Base-by-base conservation (phyloP, 108 stramenopile genomes). In the Cyclotella cryptica region DNA sequence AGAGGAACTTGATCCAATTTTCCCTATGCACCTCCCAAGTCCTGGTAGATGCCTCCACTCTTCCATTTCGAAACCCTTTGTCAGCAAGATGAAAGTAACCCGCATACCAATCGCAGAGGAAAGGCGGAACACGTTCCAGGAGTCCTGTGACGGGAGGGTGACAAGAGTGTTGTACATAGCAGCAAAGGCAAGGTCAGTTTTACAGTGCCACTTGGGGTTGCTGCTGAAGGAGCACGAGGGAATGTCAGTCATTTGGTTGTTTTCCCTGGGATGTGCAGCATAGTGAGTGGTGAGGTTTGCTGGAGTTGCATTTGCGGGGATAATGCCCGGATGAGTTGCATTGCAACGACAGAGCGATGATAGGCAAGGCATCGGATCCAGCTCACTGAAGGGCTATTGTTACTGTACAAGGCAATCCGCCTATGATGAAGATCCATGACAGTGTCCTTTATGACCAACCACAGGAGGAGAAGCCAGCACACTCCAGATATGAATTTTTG, bases 401-500 rank as follows among this genome's bases (percentile, higher is more conserved):
- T 47, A 67, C 66, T 67, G 47, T 51, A 51, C 26, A 67, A n/a
- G 9, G 71, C 77, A 0, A 65, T 64, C 22, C 66, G 42, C 9
- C 40, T 44, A 13, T 17, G 44, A 13, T 19, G 49, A 4, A 39
- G 7, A 10, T 21, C 44, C 35, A 62, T 54, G 10, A 54, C 63
- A 1, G 21, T n/a, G n/a, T n/a, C 42, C 44, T 81, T 73, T 60
- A 81, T 74, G 3, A 74, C 69, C 0, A 81, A 43, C 80, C 80
- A 81, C 27, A 70, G 14, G 24, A 81, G 41, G 0, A 70, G 28
- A 12, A 80, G 27, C 72, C 86, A 24, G 69, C 86, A 53, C 78
- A 22, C 41, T 84, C 79, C 21, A 81, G 35, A 29, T 87, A 77
- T 0, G 76, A 75, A 59, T 85, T 85, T n/a, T n/a, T n/a, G n/a